Evolutionary conservation across 495 filamentous ascomycete genomes (phyloP).

Genomic region (Podospora fimiseda): DNA sequence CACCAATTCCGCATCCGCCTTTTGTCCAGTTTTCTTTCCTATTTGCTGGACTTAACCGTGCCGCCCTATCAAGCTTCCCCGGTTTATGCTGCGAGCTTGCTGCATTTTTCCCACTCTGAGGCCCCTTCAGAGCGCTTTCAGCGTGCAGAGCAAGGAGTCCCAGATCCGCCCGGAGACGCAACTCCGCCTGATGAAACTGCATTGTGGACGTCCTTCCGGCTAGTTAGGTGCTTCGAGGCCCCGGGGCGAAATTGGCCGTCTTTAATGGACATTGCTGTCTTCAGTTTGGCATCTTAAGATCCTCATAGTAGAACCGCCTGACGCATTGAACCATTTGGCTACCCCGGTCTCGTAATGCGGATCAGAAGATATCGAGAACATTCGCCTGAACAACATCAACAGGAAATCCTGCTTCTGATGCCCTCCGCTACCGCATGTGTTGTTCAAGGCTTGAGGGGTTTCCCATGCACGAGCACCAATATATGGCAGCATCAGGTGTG

Average conservation of each 20-base stretch:
- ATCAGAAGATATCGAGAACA: neutral
- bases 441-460: no score
- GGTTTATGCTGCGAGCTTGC: slow-evolving; percentile 3
- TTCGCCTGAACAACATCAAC: neutral
- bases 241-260: neutral
- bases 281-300: neutral
- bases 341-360: neutral
- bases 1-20: neutral
- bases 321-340: no score
- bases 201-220: slow-evolving; percentile 1
- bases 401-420: no score
- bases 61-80: slow-evolving; percentile 6
- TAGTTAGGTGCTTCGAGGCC: neutral
- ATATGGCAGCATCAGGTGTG: no score
- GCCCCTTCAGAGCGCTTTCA: neutral
- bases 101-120: neutral
- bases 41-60: slow-evolving; percentile 8
- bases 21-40: neutral
- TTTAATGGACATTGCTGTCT: no score
- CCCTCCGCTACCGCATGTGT: no score
- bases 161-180: neutral
- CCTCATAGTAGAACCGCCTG: neutral
- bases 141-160: neutral
- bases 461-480: no score
- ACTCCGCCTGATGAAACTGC: slow-evolving; percentile 3